Percentiles rank a stretch among this genome's conserved stretches.
phyloP scores from a whole-genome alignment of 2,329 filamentous ascomycete genomes.

The Cercospora nicotianae region DNA sequence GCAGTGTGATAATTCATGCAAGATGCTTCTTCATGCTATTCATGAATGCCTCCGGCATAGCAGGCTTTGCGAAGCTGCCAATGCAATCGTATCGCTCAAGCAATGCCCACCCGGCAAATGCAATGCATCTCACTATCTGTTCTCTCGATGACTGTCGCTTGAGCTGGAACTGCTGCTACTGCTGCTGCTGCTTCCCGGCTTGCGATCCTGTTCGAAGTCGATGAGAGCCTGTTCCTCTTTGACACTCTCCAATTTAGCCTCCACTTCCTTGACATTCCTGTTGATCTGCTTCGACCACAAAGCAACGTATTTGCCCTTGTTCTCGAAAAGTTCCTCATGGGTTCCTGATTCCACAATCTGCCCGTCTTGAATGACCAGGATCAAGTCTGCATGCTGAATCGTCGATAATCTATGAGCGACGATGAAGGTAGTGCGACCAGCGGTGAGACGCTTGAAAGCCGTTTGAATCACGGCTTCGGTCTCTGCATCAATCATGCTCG shows the following conservation, averaged over 20 bases:
- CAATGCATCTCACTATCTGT: neutral
- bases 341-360: conserved; percentile 71
- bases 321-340: conserved; percentile 66
- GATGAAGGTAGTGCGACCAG: conserved; percentile 69
- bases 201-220: neutral
- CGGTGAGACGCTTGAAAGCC: conserved; percentile 60
- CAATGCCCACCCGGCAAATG: neutral
- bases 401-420: conserved; percentile 76
- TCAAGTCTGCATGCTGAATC: conserved; percentile 74
- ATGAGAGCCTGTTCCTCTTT: conserved; percentile 20
- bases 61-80: neutral
- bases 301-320: conserved; percentile 37
- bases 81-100: neutral
- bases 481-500: conserved; percentile 62
- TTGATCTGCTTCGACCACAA: conserved; percentile 39
- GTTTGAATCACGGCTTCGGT: conserved; percentile 57
- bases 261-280: conserved; percentile 30
- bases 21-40: neutral
- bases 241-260: conserved; percentile 19
- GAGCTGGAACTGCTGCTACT: neutral
- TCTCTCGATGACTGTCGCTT: conserved; percentile 8
- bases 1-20: neutral
- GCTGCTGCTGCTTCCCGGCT: neutral
- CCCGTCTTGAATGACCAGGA: conserved; percentile 73
- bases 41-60: neutral